Evolutionary conservation across 257 asterid genomes (phyloP).

Genomic region (Rauvolfia tetraphylla): DNA sequence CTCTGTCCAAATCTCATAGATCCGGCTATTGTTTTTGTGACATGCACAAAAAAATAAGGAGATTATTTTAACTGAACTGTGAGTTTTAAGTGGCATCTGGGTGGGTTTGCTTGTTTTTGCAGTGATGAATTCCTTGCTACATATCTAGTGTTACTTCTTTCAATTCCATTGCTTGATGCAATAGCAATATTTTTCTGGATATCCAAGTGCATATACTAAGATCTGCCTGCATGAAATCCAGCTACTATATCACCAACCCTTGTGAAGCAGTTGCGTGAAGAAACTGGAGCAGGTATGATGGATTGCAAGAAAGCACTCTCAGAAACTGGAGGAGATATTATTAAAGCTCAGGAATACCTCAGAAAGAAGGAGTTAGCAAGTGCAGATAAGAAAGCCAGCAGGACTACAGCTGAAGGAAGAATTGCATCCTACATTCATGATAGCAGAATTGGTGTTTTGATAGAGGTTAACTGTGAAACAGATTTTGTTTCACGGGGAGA

Average conservation of each 20-base stretch:
- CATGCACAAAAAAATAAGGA: not conserved
- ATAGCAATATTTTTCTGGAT: not conserved
- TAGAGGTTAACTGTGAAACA: conserved; percentile 93
- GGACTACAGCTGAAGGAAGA: conserved; percentile 96
- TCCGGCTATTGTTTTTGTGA: not conserved
- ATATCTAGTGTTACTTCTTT: not conserved
- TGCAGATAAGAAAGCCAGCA: conserved; percentile 86
- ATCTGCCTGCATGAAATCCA: conserved; percentile 25
- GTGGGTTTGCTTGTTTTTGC: not conserved
- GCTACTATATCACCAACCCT: conserved; percentile 80
- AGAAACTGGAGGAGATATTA: conserved; percentile 78
- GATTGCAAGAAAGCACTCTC: conserved; percentile 90
- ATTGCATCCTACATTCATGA: conserved; percentile 92
- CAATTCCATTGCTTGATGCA: not conserved
- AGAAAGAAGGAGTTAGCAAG: conserved; percentile 92
- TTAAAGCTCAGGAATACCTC: conserved; percentile 75
- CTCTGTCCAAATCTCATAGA: not conserved
- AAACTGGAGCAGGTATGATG: conserved; percentile 99
- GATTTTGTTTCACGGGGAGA: conserved; percentile 97
- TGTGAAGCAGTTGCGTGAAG: conserved; percentile 92
- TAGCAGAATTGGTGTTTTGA: conserved; percentile 84
- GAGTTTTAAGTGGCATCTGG: not conserved
- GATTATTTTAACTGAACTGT: not conserved
- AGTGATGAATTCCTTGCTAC: not conserved
- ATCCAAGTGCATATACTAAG: conserved; percentile 6